Percentiles rank a stretch among this genome's conserved stretches.
Evolutionary conservation across 192 early-diverging fungal genomes (phyloP).

Genomic region (Dissophora globulifera): DNA sequence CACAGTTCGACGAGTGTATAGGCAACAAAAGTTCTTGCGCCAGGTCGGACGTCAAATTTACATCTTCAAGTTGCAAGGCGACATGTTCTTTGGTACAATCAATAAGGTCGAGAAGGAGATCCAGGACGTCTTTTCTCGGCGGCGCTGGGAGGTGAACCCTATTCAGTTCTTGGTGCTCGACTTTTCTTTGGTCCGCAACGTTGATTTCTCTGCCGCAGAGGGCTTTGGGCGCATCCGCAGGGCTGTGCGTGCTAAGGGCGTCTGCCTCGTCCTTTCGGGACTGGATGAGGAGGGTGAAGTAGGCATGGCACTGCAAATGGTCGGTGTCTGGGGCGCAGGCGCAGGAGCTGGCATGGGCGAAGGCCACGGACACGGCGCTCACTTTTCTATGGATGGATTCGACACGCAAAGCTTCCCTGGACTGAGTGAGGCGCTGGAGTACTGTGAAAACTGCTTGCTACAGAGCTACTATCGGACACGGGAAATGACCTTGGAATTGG

Average conservation of each 20-base stretch:
- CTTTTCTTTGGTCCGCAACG: conserved; percentile 83
- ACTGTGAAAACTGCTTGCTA: conserved; percentile 92
- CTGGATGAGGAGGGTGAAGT: conserved; percentile 72
- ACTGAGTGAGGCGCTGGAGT: conserved; percentile 91
- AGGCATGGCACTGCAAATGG: conserved; percentile 71
- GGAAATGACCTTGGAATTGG: conserved; percentile 42
- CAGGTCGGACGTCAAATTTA: conserved; percentile 87
- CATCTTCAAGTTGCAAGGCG: conserved; percentile 91
- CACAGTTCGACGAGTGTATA: conserved; percentile 88
- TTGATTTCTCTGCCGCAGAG: conserved; percentile 87
- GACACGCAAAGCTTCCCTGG: conserved; percentile 81
- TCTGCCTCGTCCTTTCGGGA: conserved; percentile 87
- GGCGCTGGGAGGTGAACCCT: conserved; percentile 73
- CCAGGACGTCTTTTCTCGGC: conserved; percentile 68
- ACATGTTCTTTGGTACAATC: conserved; percentile 97
- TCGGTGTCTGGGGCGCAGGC: conserved; percentile 70
- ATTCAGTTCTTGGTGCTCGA: conserved; percentile 93
- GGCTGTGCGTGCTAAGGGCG: conserved; percentile 70
- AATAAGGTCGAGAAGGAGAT: conserved; percentile 82
- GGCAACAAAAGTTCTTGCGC: conserved; percentile 88
- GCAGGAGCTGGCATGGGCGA: conserved; percentile 51
- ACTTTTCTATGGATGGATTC: conserved; percentile 46
- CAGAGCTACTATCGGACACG: conserved; percentile 76
- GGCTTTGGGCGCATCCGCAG: conserved; percentile 89
- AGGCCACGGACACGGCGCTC: conserved; percentile 31